Evolutionary conservation across 345 rosid genomes (phyloP).

Genomic region (Ailanthus altissimus): DNA sequence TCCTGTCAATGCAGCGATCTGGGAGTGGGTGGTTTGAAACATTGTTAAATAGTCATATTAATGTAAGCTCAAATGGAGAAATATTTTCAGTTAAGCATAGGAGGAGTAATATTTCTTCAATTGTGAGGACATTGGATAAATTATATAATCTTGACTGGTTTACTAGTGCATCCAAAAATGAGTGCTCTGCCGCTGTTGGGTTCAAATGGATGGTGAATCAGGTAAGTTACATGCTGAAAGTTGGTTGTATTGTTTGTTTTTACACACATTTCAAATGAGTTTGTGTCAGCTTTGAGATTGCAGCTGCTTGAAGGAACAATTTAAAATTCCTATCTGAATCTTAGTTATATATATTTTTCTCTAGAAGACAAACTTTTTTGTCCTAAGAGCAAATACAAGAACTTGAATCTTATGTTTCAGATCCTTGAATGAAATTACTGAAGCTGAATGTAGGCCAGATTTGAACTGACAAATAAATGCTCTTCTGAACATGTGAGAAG

Average conservation of each 20-base stretch:
- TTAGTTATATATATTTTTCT: too few species aligned
- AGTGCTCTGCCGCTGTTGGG: slow-evolving; percentile 45
- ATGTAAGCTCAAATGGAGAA: slow-evolving; percentile 47
- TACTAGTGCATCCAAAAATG: slow-evolving; percentile 42
- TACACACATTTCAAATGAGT: not conserved
- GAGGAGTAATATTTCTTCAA: slow-evolving; percentile 34
- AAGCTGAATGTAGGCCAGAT: not conserved
- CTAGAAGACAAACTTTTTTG: not conserved
- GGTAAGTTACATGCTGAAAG: slow-evolving; percentile 11
- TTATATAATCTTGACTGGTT: slow-evolving; percentile 41
- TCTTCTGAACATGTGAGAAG: not conserved
- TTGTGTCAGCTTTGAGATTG: not conserved
- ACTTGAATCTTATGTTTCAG: not conserved
- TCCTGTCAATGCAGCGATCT: slow-evolving; percentile 47
- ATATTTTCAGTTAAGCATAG: slow-evolving; percentile 33
- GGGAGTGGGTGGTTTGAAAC: slow-evolving; percentile 52
- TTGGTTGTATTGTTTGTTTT: not conserved
- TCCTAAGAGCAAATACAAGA: not conserved
- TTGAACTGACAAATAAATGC: not conserved
- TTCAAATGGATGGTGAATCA: slow-evolving; percentile 51
- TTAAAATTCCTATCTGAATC: too few species aligned
- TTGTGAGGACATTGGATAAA: slow-evolving; percentile 28
- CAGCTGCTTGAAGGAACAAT: not conserved
- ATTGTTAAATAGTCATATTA: slow-evolving; percentile 43
- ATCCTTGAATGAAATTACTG: not conserved